Evolutionary conservation across 805 yeast genomes (phyloP).

Genomic region (Candida vartiovaarae): DNA sequence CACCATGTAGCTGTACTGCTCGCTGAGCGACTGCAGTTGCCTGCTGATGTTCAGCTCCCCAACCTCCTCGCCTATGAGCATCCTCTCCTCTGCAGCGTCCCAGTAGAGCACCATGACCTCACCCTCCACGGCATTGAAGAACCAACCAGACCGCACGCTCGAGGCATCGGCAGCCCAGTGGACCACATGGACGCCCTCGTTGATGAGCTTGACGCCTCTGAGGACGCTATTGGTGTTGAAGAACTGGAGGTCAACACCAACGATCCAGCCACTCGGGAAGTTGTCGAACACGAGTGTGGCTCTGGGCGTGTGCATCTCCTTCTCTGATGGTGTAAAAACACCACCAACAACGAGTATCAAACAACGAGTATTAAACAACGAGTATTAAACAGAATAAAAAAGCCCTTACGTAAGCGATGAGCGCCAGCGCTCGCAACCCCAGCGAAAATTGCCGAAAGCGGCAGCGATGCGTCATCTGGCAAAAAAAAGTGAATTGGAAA

Average conservation of each 20-base stretch:
- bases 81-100: conserved; percentile 28
- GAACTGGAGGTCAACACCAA: conserved; percentile 45
- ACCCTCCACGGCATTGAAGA: conserved; percentile 28
- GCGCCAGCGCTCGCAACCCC: too few relatives aligned
- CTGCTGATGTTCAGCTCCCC: conserved; percentile 27
- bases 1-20: conserved; percentile 32
- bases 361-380: too few relatives aligned
- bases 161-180: conserved; percentile 38
- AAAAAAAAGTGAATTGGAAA: neutral
- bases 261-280: conserved; percentile 28
- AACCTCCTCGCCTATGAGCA: conserved; percentile 22
- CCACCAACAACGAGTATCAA: too few relatives aligned
- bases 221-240: conserved; percentile 34
- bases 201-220: conserved; percentile 45
- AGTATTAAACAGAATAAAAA: too few relatives aligned
- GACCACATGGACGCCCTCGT: conserved; percentile 45
- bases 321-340: too few relatives aligned
- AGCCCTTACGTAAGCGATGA: too few relatives aligned
- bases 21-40: conserved; percentile 24
- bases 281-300: conserved; percentile 25
- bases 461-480: too few relatives aligned
- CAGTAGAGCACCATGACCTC: conserved; percentile 30
- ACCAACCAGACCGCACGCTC: conserved; percentile 36
- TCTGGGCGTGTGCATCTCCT: conserved; percentile 7
- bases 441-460: too few relatives aligned